Evolutionary conservation across 73 alveolate genomes (phyloP).

Genomic region (Stentor roeselii): DNA sequence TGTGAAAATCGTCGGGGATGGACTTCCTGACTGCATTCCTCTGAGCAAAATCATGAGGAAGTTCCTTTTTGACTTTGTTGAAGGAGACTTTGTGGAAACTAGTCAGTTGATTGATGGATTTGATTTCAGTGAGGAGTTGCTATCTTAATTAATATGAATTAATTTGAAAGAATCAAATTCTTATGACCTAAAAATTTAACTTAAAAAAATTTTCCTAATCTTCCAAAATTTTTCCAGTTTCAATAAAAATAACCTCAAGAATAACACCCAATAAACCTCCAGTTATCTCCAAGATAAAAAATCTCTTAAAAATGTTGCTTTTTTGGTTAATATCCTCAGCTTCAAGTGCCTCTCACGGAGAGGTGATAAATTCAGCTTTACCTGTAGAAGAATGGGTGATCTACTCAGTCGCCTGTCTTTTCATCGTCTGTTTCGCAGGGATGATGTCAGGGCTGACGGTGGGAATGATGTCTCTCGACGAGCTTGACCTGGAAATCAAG

Average conservation of each 20-base stretch:
- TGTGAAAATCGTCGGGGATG: neutral
- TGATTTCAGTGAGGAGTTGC: slow-evolving; percentile 1
- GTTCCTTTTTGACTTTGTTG: neutral
- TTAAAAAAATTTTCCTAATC: too few relatives aligned
- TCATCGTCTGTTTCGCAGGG: slow-evolving; percentile 85
- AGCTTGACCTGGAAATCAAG: slow-evolving; percentile 79
- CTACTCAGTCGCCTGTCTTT: neutral
- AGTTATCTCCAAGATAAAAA: too few relatives aligned
- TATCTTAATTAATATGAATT: too few relatives aligned
- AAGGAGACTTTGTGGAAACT: neutral
- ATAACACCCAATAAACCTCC: too few relatives aligned
- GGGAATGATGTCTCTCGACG: slow-evolving; percentile 90
- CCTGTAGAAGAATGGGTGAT: neutral
- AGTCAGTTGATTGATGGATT: neutral
- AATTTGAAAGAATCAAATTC: too few relatives aligned
- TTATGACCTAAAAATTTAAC: too few relatives aligned
- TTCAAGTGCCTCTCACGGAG: neutral
- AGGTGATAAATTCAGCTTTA: neutral
- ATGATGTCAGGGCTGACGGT: slow-evolving; percentile 96
- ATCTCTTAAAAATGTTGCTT: neutral
- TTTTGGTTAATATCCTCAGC: neutral
- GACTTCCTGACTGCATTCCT: neutral
- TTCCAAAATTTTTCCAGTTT: too few relatives aligned
- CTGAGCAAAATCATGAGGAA: neutral
- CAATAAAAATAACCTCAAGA: too few relatives aligned